These are phyloP conservation scores for Tetracladium maxilliforme DNA, from an alignment of 2,329 filamentous ascomycete genomes.

Conservation along the genomic window DNA sequence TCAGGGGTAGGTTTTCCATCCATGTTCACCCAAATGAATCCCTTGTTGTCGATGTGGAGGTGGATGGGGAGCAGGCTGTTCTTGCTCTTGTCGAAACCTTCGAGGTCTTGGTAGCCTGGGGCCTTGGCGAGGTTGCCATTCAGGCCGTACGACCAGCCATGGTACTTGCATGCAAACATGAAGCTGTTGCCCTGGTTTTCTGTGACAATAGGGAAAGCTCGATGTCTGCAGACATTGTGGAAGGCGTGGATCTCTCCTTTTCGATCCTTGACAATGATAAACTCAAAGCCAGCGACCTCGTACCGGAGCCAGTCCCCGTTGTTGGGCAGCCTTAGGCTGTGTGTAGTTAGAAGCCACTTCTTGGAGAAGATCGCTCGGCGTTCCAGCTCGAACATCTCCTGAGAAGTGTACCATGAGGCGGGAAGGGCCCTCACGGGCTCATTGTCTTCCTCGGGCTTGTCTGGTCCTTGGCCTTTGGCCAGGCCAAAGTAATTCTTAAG, in stretches of 20 bases:
- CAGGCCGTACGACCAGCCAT: slow-evolving; percentile 28
- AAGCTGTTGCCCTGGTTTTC: slow-evolving; percentile 19
- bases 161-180: slow-evolving; percentile 26
- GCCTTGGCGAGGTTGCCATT: slow-evolving; percentile 26
- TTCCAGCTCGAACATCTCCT: slow-evolving; percentile 27
- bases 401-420: slow-evolving; percentile 25
- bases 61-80: slow-evolving; percentile 18
- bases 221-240: slow-evolving; percentile 28
- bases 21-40: slow-evolving; percentile 20
- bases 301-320: slow-evolving; percentile 19
- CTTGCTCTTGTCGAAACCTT: slow-evolving; percentile 20
- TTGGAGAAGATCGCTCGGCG: slow-evolving; percentile 25
- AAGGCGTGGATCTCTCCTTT: slow-evolving; percentile 15
- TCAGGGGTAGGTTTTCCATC: slow-evolving; percentile 8
- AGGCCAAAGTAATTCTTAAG: too few species aligned
- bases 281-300: slow-evolving; percentile 18
- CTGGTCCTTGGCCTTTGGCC: too few species aligned
- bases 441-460: too few species aligned
- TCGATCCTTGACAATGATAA: slow-evolving; percentile 21
- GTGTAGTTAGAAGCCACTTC: slow-evolving; percentile 21
- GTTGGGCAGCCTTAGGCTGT: slow-evolving; percentile 16
- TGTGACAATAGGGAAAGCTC: slow-evolving; percentile 23
- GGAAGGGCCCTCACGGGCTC: too few species aligned
- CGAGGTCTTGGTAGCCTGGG: slow-evolving; percentile 21
- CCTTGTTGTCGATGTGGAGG: slow-evolving; percentile 14